These are phyloP conservation scores for Calonectria hongkongensis DNA, from an alignment of 2,329 filamentous ascomycete species.

Conservation along the genomic window DNA sequence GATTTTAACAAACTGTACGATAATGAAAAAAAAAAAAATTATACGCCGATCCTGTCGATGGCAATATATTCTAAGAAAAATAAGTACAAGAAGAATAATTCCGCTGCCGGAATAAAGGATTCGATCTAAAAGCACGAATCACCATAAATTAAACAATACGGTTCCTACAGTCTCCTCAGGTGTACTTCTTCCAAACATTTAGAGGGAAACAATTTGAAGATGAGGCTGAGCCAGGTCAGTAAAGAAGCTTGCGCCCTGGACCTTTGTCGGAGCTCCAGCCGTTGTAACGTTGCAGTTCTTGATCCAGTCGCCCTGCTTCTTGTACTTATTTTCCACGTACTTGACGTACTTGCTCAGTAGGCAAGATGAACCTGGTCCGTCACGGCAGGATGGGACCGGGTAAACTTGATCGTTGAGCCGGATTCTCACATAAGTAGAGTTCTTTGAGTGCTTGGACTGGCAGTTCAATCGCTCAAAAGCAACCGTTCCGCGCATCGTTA, in stretches of 20 bases:
- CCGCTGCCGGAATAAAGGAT: background rate
- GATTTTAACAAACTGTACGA: background rate
- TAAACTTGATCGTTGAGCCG: slow-evolving; percentile 78
- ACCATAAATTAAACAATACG: too few species aligned
- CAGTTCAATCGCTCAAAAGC: slow-evolving; percentile 79
- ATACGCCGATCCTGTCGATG: background rate
- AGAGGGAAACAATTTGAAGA: slow-evolving; percentile 51
- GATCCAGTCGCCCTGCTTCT: slow-evolving; percentile 69
- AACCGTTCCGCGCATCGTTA: slow-evolving; percentile 79
- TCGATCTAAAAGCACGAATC: too few species aligned
- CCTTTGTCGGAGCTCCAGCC: slow-evolving; percentile 61
- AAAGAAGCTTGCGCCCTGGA: slow-evolving; percentile 70
- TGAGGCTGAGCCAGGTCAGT: slow-evolving; percentile 65
- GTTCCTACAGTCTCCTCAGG: too few species aligned
- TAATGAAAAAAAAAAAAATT: background rate
- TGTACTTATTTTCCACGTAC: slow-evolving; percentile 54
- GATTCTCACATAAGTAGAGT: slow-evolving; percentile 72
- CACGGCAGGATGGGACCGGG: slow-evolving; percentile 72
- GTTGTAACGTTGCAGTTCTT: slow-evolving; percentile 68
- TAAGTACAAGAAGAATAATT: background rate
- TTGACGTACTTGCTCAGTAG: slow-evolving; percentile 66
- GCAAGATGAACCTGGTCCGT: slow-evolving; percentile 74
- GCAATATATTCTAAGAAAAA: background rate
- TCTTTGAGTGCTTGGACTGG: slow-evolving; percentile 46
- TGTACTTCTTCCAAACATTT: background rate